Base-by-base conservation (phyloP, 2,329 filamentous ascomycete species). In the Aureobasidium subglaciale region DNA sequence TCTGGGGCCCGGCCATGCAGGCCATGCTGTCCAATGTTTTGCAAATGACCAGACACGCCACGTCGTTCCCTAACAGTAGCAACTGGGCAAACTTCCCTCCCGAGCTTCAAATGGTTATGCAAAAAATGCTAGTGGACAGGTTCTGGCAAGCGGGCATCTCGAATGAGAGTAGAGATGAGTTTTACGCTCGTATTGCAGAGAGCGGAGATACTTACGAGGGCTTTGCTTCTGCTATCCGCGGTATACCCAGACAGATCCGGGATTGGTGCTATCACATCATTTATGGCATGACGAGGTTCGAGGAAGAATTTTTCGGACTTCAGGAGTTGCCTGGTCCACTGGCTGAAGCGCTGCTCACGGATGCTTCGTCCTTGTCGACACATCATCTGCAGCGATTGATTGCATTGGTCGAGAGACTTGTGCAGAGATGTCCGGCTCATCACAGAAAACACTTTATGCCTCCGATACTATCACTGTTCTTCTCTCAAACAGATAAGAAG, bases 81-180 rank as follows among this genome's bases (percentile, higher is more conserved):
- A 95, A 90, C 65, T 99, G 93, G 92, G 77, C 79, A 9, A 81
- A 85, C 29, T 73, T 96, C 15, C 86, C 90, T 1, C 69, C 76
- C 10, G 89, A 95, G 38, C 86, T 95, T 77, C 85, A 85, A 57
- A 74, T 79, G 5, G 83, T 95, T 52, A 87, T 97, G 35, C 81
- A 84, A 40, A 82, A 88, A 20, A 90, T 97, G 18, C 75, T 99
- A 20, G 95, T 90, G 13, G 93, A 99, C 70, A 82, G 93, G 22
- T 99, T 99, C 69, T 99, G 93, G 93, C 93, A 99, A 75, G 90
- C 91, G 6, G 93, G 93, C 9, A 99, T 99, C 49, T 97, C 93
- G 0, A 88, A 86, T 59, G 93, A 95, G 24, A 97, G 89, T 63
- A 90, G 93, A 68, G 93, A 97, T 60, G 92, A 97, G 57, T 99